Base-by-base conservation (phyloP, 306 rosid species). In the Cicer yamashitae region DNA sequence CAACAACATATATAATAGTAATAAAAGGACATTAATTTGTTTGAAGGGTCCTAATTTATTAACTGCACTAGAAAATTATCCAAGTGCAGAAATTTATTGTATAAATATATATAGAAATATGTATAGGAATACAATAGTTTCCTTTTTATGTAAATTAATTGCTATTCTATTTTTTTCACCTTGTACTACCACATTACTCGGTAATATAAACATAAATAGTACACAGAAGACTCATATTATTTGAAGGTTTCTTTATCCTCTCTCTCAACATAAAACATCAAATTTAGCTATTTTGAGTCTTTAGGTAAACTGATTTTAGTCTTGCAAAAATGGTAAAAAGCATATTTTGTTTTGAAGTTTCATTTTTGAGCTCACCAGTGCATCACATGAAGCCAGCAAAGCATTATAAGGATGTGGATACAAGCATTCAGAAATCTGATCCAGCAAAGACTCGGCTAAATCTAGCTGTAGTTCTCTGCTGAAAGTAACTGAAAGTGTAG, bases 381-480 rank as follows among this genome's bases (percentile, higher is more conserved):
- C 61, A 71, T 89, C 87, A 73, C 93, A 93, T 51, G 96, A 84
- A 22, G 79, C 84, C 56, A 89, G 80, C 83, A 88, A 84, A 79
- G 81, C 84, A 86, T 91, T 87, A 75, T 84, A 91, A 48, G 91
- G 90, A 71, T 86, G 12, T 20, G 87, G 84, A 78, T 51, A 6
- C 39, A 62, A 71, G 71, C 84, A 77, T 43, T 38, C 47, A 47
- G 87, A 77, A 77, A 91, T 79, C 82, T 81, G 91, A 82, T 88
- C 71, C 76, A 93, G 86, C 25, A 91, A 64, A 87, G 84, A 75
- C 86, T 93, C 92, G 0, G 97, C 98, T 75, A 88, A 82, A 79
- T 86, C 91, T 79, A 93, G 78, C 70, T 91, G 86, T 38, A 81
- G 82, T 25, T 73, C 89, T 79, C 74, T 70, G 82, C 97, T 87